Evolutionary conservation across 2,329 filamentous ascomycete species (phyloP).

Genomic region (Aspergillus udagawae): DNA sequence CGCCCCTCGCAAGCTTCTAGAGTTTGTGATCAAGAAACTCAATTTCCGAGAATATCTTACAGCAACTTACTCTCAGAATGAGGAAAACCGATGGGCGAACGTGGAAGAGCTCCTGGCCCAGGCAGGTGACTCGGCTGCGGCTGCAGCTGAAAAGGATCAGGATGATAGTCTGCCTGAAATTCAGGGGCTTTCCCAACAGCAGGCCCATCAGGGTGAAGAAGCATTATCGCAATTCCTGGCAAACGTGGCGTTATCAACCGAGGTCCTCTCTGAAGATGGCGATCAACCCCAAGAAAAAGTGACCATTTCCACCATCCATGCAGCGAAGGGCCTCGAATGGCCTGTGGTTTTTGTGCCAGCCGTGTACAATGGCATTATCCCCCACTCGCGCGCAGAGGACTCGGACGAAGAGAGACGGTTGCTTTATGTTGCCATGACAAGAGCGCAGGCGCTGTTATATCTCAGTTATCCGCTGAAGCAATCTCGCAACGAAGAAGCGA

Average conservation of each 20-base stretch:
- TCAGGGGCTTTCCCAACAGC: conserved; percentile 64
- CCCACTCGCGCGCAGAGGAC: conserved; percentile 82
- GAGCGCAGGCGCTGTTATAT: conserved; percentile 81
- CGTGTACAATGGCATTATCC: conserved; percentile 84
- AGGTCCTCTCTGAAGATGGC: conserved; percentile 56
- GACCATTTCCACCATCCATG: conserved; percentile 94
- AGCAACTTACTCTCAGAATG: conserved; percentile 66
- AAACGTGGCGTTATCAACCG: conserved; percentile 81
- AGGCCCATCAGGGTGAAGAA: conserved; percentile 52
- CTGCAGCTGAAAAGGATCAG: conserved; percentile 50
- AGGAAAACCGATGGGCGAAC: conserved; percentile 79
- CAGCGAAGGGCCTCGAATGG: conserved; percentile 95
- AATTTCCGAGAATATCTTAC: conserved; percentile 71
- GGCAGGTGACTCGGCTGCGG: conserved; percentile 64
- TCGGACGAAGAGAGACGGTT: conserved; percentile 81
- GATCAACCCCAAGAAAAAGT: conserved; percentile 56
- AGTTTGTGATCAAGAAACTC: conserved; percentile 60
- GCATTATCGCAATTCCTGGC: conserved; percentile 77
- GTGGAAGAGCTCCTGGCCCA: conserved; percentile 82
- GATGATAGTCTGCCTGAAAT: conserved; percentile 60
- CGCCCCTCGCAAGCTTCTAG: conserved; percentile 48
- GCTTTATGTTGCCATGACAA: conserved; percentile 94
- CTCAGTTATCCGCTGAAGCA: conserved; percentile 73
- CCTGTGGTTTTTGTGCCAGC: conserved; percentile 90
- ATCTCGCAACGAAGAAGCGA: conserved; percentile 55